Conservation (phyloP, 257 asterid species). For the Craterostigma plantagineum region DNA sequence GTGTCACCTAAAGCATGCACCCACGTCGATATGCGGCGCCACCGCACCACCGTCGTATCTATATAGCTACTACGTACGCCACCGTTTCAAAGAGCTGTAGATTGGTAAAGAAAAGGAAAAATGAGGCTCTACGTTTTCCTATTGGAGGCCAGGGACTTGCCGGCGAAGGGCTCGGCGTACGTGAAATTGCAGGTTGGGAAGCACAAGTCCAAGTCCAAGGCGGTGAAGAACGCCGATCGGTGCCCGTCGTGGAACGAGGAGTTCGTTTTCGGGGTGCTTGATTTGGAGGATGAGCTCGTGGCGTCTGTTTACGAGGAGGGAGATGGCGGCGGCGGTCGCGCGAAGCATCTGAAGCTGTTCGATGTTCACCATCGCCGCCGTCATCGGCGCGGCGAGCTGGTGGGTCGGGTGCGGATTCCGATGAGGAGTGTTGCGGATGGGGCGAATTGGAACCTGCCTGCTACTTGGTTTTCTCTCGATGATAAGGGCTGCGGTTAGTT, state of each 20-base stretch:
- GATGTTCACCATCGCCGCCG: slow-evolving; percentile 9
- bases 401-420: slow-evolving; percentile 65
- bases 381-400: slow-evolving; percentile 17
- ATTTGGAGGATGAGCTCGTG: slow-evolving; percentile 50
- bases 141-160: slow-evolving; percentile 50
- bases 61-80: too few relatives aligned
- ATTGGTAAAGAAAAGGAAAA: neutral
- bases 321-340: slow-evolving; percentile 27
- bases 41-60: too few relatives aligned
- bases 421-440: slow-evolving; percentile 43
- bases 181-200: slow-evolving; percentile 57
- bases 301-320: slow-evolving; percentile 30
- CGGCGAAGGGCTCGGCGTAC: slow-evolving; percentile 43
- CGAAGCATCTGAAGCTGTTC: slow-evolving; percentile 12
- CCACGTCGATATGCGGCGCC: too few relatives aligned
- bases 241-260: slow-evolving; percentile 81
- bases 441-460: slow-evolving; percentile 49
- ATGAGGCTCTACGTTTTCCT: slow-evolving; percentile 61
- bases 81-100: too few relatives aligned
- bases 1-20: too few relatives aligned
- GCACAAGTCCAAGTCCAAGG: slow-evolving; percentile 44
- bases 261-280: slow-evolving; percentile 50
- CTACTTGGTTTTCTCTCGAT: slow-evolving; percentile 65
- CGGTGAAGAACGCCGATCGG: slow-evolving; percentile 21
- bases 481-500: slow-evolving; percentile 40